Evolutionary conservation across 2,329 filamentous ascomycete species (phyloP).

Genomic region (Curvularia spicifera): DNA sequence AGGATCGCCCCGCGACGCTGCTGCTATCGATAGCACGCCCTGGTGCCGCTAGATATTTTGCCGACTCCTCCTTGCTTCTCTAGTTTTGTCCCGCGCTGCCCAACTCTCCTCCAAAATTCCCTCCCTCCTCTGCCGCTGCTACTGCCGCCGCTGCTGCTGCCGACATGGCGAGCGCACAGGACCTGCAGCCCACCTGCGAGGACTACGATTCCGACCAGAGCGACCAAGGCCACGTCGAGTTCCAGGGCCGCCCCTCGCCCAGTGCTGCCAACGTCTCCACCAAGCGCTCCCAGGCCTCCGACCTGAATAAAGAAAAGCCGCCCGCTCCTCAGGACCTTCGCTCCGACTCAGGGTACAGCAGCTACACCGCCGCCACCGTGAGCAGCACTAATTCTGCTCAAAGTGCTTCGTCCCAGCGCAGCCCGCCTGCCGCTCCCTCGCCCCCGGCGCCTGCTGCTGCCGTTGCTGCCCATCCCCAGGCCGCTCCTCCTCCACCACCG

Average conservation of each 20-base stretch:
- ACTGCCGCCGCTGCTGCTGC: constrained; percentile 13
- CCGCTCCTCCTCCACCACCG: constrained; percentile 7
- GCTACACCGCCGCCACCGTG: constrained; percentile 61
- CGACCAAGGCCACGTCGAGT: constrained; percentile 27
- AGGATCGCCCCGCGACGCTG: constrained; percentile 24
- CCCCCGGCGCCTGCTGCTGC: constrained; percentile 14
- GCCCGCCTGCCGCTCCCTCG: constrained; percentile 20
- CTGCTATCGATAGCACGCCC: constrained; percentile 27
- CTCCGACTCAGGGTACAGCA: constrained; percentile 69
- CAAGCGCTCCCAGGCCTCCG: constrained; percentile 54
- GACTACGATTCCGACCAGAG: constrained; percentile 53
- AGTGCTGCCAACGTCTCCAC: constrained; percentile 59
- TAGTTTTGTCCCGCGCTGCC: constrained; percentile 14
- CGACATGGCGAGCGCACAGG: constrained; percentile 30
- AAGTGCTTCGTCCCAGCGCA: constrained; percentile 45
- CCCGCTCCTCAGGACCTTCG: constrained; percentile 52
- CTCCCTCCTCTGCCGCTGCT: not conserved
- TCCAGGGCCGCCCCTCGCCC: constrained; percentile 54
- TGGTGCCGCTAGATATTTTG: constrained; percentile 30
- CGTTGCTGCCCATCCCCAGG: constrained; percentile 27
- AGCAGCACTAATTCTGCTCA: constrained; percentile 60
- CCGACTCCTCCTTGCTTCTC: constrained; percentile 18
- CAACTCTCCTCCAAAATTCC: constrained; percentile 12
- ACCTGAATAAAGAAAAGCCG: constrained; percentile 44
- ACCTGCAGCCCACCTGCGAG: constrained; percentile 42